Conservation (phyloP, 352 stramenopile species). For the Thraustochytrium striatum region DNA sequence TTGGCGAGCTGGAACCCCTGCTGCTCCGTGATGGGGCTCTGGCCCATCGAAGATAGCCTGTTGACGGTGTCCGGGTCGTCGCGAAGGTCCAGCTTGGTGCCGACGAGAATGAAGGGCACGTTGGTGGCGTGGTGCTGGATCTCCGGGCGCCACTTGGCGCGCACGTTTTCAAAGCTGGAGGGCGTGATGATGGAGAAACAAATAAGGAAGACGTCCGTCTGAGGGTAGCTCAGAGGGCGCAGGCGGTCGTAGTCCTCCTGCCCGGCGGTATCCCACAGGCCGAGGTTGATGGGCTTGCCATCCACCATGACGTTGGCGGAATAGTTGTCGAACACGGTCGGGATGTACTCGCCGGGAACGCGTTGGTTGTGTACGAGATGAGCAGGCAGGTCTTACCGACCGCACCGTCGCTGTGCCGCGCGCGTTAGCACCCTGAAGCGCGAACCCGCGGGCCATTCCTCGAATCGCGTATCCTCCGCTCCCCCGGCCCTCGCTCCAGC, state of each 20-base stretch:
- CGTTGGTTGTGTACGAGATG: constrained; percentile 94
- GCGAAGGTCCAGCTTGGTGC: constrained; percentile 86
- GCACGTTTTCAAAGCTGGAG: constrained; percentile 90
- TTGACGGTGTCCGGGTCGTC: constrained; percentile 81
- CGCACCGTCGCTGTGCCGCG: constrained; percentile 53
- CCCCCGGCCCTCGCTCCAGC: background rate
- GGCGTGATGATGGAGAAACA: constrained; percentile 89
- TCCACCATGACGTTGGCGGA: constrained; percentile 71
- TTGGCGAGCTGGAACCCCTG: constrained; percentile 77
- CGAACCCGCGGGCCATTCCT: background rate
- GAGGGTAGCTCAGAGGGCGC: constrained; percentile 86
- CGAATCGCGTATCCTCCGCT: background rate
- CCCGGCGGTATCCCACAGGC: constrained; percentile 81
- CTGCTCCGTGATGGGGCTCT: constrained; percentile 40
- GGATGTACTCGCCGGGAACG: constrained; percentile 92
- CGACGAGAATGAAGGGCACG: constrained; percentile 89
- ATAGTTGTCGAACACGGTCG: constrained; percentile 68
- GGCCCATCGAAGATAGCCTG: constrained; percentile 60
- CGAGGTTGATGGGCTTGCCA: constrained; percentile 88
- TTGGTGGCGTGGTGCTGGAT: constrained; percentile 60
- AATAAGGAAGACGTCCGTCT: constrained; percentile 93
- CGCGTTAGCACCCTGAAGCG: background rate
- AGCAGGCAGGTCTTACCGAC: constrained; percentile 93
- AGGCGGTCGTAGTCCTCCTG: constrained; percentile 95
- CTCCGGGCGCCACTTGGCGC: constrained; percentile 66